Conservation (phyloP, 371 early-diverging fungal genomes). For the Haplosporangium sp. region DNA sequence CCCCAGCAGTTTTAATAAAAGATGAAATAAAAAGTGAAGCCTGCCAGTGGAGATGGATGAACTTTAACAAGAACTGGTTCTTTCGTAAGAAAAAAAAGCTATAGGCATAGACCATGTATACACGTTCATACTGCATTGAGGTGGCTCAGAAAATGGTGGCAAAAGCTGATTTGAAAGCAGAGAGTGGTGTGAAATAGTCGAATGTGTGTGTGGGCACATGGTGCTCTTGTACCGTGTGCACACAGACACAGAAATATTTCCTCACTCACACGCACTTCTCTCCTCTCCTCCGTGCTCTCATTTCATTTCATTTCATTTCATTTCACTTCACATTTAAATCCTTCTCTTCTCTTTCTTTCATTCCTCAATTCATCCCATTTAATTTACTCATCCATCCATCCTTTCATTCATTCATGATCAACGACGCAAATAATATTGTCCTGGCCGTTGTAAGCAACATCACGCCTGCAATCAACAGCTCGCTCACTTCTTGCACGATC, state of each 20-base stretch:
- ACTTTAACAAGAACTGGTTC: too few species aligned
- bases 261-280: not conserved
- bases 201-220: not conserved
- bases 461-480: not conserved
- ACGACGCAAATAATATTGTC: conserved; percentile 52
- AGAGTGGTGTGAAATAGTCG: not conserved
- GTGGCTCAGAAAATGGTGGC: too few species aligned
- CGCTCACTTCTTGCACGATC: not conserved
- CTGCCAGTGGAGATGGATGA: too few species aligned
- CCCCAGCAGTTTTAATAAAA: too few species aligned
- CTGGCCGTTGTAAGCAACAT: conserved; percentile 34
- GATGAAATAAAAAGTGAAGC: too few species aligned
- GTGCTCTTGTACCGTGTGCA: not conserved
- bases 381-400: not conserved
- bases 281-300: not conserved
- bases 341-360: not conserved
- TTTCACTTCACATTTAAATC: not conserved
- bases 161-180: not conserved
- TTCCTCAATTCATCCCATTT: not conserved
- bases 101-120: too few species aligned
- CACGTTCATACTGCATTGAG: too few species aligned
- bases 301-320: not conserved
- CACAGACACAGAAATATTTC: not conserved
- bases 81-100: too few species aligned
- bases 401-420: conserved; percentile 28